Conservation (phyloP, 345 rosid species). For the Citrus medica region DNA sequence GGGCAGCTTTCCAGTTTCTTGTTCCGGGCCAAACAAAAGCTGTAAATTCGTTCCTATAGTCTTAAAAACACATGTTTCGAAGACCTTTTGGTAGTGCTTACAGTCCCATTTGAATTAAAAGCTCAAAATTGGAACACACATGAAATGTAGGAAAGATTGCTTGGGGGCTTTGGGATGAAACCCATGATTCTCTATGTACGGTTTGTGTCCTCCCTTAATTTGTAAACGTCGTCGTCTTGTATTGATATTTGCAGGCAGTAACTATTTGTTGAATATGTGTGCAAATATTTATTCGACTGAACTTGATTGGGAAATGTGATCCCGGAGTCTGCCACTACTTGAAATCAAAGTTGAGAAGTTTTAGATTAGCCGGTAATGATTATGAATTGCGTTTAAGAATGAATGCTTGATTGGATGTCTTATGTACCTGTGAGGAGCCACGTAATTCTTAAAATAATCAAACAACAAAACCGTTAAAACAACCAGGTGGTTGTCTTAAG, state of each 20-base stretch:
- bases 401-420: too few relatives aligned
- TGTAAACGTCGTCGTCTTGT: not conserved
- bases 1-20: slow-evolving; percentile 5
- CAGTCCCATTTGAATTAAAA: slow-evolving; percentile 10
- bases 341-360: too few relatives aligned
- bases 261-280: too few relatives aligned
- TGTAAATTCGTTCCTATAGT: slow-evolving; percentile 20
- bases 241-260: not conserved
- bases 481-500: too few relatives aligned
- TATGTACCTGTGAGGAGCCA: too few relatives aligned
- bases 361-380: too few relatives aligned
- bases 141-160: not conserved
- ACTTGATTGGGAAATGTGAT: too few relatives aligned
- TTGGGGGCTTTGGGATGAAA: not conserved
- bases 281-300: too few relatives aligned
- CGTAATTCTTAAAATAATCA: too few relatives aligned
- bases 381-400: too few relatives aligned
- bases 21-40: not conserved
- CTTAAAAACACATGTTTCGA: not conserved
- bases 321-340: too few relatives aligned
- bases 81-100: slow-evolving; percentile 1
- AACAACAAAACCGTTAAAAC: too few relatives aligned
- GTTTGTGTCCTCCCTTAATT: not conserved
- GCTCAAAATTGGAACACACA: not conserved
- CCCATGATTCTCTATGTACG: not conserved